These are phyloP conservation scores for Nemania sp. DNA, from an alignment of 2,329 filamentous ascomycete genomes.

Conservation along the genomic window DNA sequence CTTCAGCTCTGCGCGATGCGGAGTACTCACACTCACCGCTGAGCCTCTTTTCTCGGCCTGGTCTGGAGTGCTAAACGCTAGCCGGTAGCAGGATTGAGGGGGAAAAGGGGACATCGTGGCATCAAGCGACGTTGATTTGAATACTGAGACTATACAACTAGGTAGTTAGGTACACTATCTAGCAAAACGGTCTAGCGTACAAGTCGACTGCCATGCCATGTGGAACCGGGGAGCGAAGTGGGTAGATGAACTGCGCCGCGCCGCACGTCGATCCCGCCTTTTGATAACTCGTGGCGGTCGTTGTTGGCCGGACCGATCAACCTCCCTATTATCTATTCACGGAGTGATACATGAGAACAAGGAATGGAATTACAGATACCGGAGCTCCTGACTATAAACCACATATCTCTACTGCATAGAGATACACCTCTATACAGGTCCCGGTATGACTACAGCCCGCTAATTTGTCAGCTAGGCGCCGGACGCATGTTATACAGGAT, in stretches of 20 bases:
- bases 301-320: slow-evolving; percentile 1
- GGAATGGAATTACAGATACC: slow-evolving; percentile 9
- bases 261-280: slow-evolving; percentile 10
- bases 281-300: neutral
- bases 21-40: slow-evolving; percentile 23
- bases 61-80: neutral
- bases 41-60: neutral
- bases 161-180: neutral
- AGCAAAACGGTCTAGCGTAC: neutral
- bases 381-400: neutral
- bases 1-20: neutral
- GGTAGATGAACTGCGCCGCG: slow-evolving; percentile 2
- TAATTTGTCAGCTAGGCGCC: slow-evolving; percentile 14
- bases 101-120: slow-evolving; percentile 9
- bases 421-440: neutral
- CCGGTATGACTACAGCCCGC: neutral
- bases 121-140: slow-evolving; percentile 11
- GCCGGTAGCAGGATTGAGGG: slow-evolving; percentile 12
- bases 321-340: neutral
- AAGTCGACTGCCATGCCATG: neutral
- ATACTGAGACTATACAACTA: too few relatives aligned
- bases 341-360: slow-evolving; percentile 3
- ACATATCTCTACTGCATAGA: too few relatives aligned
- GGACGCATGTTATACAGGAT: neutral
- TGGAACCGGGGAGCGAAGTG: slow-evolving; percentile 15